phyloP scores from a whole-genome alignment of 2,329 filamentous ascomycete genomes.

The Dactylellina parvicollis region DNA sequence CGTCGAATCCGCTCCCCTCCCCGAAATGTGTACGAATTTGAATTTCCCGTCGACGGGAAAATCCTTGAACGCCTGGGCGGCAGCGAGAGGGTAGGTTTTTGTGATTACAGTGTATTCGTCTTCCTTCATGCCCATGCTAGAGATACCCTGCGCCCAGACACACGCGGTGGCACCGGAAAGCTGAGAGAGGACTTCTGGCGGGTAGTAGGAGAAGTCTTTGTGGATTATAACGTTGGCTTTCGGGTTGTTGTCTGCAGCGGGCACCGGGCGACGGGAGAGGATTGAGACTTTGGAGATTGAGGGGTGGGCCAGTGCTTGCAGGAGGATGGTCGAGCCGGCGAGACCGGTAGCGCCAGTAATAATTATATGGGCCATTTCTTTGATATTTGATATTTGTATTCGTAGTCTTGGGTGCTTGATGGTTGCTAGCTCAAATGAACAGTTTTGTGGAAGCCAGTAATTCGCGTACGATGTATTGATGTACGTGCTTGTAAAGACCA shows the following conservation, averaged over 20 bases:
- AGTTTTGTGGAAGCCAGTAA: too few species aligned
- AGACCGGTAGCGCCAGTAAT: slow-evolving; percentile 76
- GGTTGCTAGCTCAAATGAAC: too few species aligned
- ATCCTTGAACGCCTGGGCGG: slow-evolving; percentile 69
- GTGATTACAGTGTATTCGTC: slow-evolving; percentile 74
- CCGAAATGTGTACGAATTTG: slow-evolving; percentile 77
- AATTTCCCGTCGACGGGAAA: slow-evolving; percentile 67
- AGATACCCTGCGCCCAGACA: slow-evolving; percentile 72
- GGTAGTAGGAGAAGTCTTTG: slow-evolving; percentile 72
- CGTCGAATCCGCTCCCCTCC: slow-evolving; percentile 63
- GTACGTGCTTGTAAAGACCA: too few species aligned
- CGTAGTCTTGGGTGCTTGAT: too few species aligned
- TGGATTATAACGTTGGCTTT: slow-evolving; percentile 75
- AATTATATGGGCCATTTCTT: slow-evolving; percentile 69
- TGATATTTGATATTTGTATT: too few species aligned
- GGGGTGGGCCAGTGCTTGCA: slow-evolving; percentile 69
- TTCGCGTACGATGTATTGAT: too few species aligned
- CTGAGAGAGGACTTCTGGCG: slow-evolving; percentile 68
- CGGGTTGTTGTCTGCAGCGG: slow-evolving; percentile 70
- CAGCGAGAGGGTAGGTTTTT: slow-evolving; percentile 71
- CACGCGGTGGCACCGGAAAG: slow-evolving; percentile 73
- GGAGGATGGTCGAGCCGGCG: slow-evolving; percentile 70
- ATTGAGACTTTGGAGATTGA: slow-evolving; percentile 73
- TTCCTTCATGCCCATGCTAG: slow-evolving; percentile 58
- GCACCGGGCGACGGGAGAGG: slow-evolving; percentile 72